A percentile compares a stretch with the other conserved stretches of the same genome.
These are phyloP conservation scores for Microsporum canis DNA, from an alignment of 2,329 filamentous ascomycete species.

Conservation along the genomic window DNA sequence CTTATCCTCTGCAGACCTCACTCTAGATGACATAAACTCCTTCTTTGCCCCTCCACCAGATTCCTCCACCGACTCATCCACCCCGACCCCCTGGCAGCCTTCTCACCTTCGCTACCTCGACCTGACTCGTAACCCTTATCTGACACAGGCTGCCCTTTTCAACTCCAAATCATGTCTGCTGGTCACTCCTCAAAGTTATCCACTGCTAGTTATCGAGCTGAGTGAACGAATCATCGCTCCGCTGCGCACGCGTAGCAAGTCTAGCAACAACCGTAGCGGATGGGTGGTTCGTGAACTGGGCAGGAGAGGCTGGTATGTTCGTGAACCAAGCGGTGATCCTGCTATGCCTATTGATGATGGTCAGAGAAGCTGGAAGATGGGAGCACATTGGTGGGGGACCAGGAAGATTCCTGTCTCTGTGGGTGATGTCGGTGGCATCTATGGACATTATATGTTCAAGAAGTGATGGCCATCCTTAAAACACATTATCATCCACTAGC, in stretches of 20 bases:
- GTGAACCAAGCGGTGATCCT: constrained; percentile 28
- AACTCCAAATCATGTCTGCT: constrained; percentile 45
- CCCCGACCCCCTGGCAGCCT: constrained; percentile 39
- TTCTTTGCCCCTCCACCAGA: constrained; percentile 36
- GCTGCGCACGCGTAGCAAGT: constrained; percentile 49
- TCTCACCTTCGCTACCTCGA: constrained; percentile 64
- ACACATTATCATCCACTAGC: background rate
- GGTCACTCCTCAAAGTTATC: constrained; percentile 49
- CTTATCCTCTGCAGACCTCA: constrained; percentile 54
- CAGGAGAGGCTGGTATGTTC: constrained; percentile 57
- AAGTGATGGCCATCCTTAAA: constrained; percentile 24
- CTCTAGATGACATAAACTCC: constrained; percentile 52
- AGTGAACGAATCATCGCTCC: constrained; percentile 56
- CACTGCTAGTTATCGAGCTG: constrained; percentile 66
- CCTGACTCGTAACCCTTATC: constrained; percentile 54
- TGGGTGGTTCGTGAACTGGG: constrained; percentile 61
- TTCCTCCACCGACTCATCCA: constrained; percentile 28
- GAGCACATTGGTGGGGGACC: constrained; percentile 74
- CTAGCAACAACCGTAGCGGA: constrained; percentile 45
- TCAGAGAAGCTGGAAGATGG: constrained; percentile 65
- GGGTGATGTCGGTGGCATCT: constrained; percentile 47
- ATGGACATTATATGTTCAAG: constrained; percentile 51
- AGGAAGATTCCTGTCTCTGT: constrained; percentile 51
- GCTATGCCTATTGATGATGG: constrained; percentile 42
- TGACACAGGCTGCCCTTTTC: constrained; percentile 48